These are phyloP conservation scores for Fistulifera pelliculosa DNA, from an alignment of 108 stramenopile genomes.

Conservation along the genomic window DNA sequence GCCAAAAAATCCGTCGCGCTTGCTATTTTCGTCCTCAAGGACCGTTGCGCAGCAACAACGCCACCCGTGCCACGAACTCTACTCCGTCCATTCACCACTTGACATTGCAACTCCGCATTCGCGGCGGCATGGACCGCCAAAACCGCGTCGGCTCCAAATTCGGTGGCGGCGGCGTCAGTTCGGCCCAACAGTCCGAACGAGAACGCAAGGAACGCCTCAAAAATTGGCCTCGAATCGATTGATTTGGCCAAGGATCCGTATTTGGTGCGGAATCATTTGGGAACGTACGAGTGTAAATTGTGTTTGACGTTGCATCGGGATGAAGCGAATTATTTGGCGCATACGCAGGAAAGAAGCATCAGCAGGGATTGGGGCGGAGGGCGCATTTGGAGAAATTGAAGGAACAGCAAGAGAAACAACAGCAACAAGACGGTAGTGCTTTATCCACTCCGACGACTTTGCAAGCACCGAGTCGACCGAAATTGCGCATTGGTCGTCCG, in stretches of 20 bases:
- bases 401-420: slow-evolving; percentile 27
- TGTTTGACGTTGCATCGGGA: slow-evolving; percentile 98
- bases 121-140: slow-evolving; percentile 93
- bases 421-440: slow-evolving; percentile 10
- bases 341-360: slow-evolving; percentile 99
- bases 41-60: no score
- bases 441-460: slow-evolving; percentile 5
- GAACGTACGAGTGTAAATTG: slow-evolving; percentile 97
- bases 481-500: slow-evolving; percentile 93
- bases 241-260: slow-evolving; percentile 99
- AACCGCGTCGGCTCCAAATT: slow-evolving; percentile 96
- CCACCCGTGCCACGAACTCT: no score
- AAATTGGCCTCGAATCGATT: slow-evolving; percentile 96
- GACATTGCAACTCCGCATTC: no score
- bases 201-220: slow-evolving; percentile 95
- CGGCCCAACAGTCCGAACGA: slow-evolving; percentile 82
- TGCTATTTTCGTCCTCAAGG: no score
- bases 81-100: neutral
- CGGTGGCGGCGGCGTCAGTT: slow-evolving; percentile 95
- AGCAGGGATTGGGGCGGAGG: slow-evolving; percentile 87
- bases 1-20: no score
- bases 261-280: slow-evolving; percentile 97
- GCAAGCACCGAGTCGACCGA: slow-evolving; percentile 10
- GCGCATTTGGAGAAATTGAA: slow-evolving; percentile 78
- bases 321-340: slow-evolving; percentile 98